Evolutionary conservation across 2,329 filamentous ascomycete species (phyloP).

Genomic region (Thelonectria discophora): DNA sequence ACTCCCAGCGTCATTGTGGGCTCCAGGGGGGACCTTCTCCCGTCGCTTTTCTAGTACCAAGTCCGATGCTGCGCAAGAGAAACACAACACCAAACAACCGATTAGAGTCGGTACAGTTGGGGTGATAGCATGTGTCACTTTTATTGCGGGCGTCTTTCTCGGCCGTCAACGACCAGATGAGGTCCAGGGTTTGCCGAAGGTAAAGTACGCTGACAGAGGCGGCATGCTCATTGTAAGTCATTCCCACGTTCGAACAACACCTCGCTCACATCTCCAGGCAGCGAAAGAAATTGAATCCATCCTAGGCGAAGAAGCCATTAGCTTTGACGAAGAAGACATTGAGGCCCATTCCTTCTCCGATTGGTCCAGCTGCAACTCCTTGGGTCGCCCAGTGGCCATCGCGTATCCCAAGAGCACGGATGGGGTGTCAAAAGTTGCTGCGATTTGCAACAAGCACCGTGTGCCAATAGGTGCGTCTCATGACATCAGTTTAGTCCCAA

Average conservation of each 20-base stretch:
- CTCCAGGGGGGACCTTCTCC: not conserved
- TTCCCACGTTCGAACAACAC: not conserved
- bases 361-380: slow-evolving; percentile 20
- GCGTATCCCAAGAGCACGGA: slow-evolving; percentile 77
- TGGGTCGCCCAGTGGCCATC: slow-evolving; percentile 45
- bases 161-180: not conserved
- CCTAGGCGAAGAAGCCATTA: slow-evolving; percentile 12
- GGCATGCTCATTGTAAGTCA: slow-evolving; percentile 10
- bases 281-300: slow-evolving; percentile 10
- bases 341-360: slow-evolving; percentile 17
- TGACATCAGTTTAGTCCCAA: not conserved
- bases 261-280: slow-evolving; percentile 7
- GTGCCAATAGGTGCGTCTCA: slow-evolving; percentile 16
- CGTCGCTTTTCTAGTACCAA: not conserved
- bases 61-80: not conserved
- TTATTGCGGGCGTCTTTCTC: slow-evolving; percentile 7
- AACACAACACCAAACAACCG: not conserved
- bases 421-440: slow-evolving; percentile 77
- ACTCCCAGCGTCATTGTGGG: not conserved
- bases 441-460: slow-evolving; percentile 57
- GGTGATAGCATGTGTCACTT: not conserved
- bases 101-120: not conserved
- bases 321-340: slow-evolving; percentile 20
- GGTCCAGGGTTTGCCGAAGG: not conserved
- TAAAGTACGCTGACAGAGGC: slow-evolving; percentile 6